phyloP scores from a whole-genome alignment of 371 early-diverging fungal genomes.

The Nematocida minor region DNA sequence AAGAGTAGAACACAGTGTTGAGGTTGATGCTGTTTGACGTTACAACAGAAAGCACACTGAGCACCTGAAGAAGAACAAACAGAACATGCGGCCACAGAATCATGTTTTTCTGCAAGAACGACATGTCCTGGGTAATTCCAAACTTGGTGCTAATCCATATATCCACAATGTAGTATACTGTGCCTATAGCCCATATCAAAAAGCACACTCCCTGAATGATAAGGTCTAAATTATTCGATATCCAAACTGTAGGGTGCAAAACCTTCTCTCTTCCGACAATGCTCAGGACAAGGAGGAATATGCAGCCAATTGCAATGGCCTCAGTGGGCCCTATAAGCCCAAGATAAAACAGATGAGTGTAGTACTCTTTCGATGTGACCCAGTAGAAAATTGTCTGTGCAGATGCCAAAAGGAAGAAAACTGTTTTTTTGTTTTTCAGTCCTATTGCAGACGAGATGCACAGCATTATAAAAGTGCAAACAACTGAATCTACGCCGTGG shows the following conservation, averaged over 20 bases:
- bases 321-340: conserved; percentile 87
- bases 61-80: background rate
- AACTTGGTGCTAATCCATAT: background rate
- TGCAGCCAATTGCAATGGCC: conserved; percentile 69
- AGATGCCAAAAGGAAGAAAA: conserved; percentile 41
- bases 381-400: conserved; percentile 73
- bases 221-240: background rate
- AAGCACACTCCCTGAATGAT: background rate
- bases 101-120: background rate
- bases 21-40: background rate
- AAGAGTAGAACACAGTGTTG: background rate
- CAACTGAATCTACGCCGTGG: conserved; percentile 64
- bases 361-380: conserved; percentile 83
- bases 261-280: background rate
- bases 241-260: background rate
- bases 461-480: conserved; percentile 51
- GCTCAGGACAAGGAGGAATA: conserved; percentile 42
- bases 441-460: conserved; percentile 67
- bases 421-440: conserved; percentile 23
- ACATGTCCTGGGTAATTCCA: background rate
- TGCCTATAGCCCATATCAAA: background rate
- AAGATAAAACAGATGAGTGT: conserved; percentile 79
- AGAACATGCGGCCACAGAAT: background rate
- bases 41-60: background rate
- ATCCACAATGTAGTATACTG: background rate